A percentile compares a stretch with the other conserved stretches of the same genome.
Conservation (phyloP, 371 early-diverging fungal species). For the Catenaria anguillulae region DNA sequence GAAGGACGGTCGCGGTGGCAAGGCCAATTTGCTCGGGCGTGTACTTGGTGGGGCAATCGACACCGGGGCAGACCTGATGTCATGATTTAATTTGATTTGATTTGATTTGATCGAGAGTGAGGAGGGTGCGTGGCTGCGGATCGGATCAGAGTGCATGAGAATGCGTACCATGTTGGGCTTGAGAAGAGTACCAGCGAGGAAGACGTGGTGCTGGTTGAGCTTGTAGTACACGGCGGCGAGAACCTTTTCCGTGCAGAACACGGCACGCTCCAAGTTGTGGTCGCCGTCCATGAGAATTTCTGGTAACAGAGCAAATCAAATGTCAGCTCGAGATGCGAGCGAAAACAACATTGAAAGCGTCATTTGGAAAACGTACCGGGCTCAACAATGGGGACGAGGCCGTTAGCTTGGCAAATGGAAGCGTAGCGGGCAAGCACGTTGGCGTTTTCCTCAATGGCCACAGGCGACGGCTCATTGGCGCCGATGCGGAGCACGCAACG, state of each 20-base stretch:
- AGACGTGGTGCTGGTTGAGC: conserved; percentile 34
- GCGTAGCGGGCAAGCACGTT: conserved; percentile 48
- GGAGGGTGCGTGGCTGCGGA: too few species aligned
- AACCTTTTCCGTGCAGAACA: conserved; percentile 29
- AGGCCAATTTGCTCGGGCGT: conserved; percentile 32
- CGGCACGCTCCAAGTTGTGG: conserved; percentile 34
- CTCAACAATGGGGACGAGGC: conserved; percentile 51
- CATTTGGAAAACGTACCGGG: too few species aligned
- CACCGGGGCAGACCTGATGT: conserved; percentile 34
- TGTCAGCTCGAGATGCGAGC: too few species aligned
- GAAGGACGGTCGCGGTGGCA: conserved; percentile 36
- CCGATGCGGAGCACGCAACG: conserved; percentile 40
- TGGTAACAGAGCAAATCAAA: too few species aligned
- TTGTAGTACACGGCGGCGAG: conserved; percentile 36
- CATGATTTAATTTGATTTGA: too few species aligned
- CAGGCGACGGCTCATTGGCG: conserved; percentile 23
- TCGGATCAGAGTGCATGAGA: too few species aligned
- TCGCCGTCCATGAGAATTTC: conserved; percentile 51
- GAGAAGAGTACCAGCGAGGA: conserved; percentile 44
- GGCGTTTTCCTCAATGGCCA: conserved; percentile 43
- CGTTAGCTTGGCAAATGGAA: conserved; percentile 35
- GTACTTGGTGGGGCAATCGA: conserved; percentile 24
- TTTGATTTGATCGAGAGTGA: too few species aligned
- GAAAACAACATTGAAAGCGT: too few species aligned
- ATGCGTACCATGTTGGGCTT: conserved; percentile 57